Conservation (phyloP, 495 filamentous ascomycete species). For the Penicillium mononematosum region DNA sequence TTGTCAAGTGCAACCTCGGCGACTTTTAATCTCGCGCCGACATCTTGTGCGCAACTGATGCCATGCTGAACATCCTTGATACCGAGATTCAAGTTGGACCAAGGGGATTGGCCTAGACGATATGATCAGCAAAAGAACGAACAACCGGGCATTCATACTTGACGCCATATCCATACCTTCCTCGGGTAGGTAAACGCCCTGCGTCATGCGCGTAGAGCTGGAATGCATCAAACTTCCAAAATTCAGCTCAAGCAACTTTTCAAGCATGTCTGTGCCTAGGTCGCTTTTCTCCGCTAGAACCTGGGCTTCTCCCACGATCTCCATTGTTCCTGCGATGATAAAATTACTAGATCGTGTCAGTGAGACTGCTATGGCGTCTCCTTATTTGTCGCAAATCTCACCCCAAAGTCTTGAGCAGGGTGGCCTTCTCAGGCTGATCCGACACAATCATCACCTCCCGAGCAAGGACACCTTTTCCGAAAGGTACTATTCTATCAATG, state of each 20-base stretch:
- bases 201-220: conserved; percentile 13
- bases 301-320: conserved; percentile 18
- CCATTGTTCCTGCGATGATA: conserved; percentile 15
- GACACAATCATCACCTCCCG: conserved; percentile 16
- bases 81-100: conserved; percentile 14
- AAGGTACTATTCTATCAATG: neutral
- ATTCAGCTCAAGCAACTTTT: conserved; percentile 15
- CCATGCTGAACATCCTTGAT: conserved; percentile 17
- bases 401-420: conserved; percentile 17
- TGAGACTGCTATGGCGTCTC: neutral
- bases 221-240: conserved; percentile 9
- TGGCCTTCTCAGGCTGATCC: conserved; percentile 12
- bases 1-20: conserved; percentile 14
- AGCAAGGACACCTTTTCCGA: conserved; percentile 11
- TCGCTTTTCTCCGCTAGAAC: conserved; percentile 18
- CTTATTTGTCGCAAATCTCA: neutral
- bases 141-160: neutral
- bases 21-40: conserved; percentile 12
- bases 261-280: conserved; percentile 9
- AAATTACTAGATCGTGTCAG: conserved; percentile 12
- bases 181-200: conserved; percentile 12
- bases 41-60: conserved; percentile 8
- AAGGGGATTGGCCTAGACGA: conserved; percentile 9
- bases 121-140: neutral
- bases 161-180: conserved; percentile 6